phyloP scores from a whole-genome alignment of 2,329 filamentous ascomycete species.

The Gyromitra esculenta region DNA sequence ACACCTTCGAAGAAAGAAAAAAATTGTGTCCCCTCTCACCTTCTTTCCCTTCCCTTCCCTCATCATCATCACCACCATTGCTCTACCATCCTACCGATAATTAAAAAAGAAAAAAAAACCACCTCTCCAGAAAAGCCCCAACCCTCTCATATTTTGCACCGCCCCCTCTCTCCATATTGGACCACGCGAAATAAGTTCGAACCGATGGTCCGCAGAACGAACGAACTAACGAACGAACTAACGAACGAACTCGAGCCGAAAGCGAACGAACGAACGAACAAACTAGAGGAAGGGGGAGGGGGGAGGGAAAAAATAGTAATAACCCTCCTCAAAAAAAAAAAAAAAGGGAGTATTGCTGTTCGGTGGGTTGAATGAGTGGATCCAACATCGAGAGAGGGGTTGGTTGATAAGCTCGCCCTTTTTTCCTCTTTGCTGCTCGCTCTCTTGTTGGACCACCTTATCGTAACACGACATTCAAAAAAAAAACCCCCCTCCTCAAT shows the following conservation, averaged over 20 bases:
- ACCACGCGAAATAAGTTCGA: constrained; percentile 41
- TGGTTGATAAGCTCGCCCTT: constrained; percentile 40
- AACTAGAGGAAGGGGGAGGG: no score
- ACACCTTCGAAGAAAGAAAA: constrained; percentile 8
- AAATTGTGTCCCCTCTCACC: neutral
- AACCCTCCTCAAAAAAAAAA: neutral
- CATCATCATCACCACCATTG: neutral
- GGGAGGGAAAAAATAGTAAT: no score
- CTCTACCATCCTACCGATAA: neutral
- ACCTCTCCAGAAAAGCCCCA: constrained; percentile 1
- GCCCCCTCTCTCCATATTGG: constrained; percentile 42
- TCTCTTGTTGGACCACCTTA: constrained; percentile 42
- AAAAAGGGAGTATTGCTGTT: constrained; percentile 35
- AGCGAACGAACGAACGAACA: no score
- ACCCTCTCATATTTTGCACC: constrained; percentile 19
- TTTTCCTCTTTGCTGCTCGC: constrained; percentile 25
- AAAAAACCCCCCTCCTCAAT: no score
- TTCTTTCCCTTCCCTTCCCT: neutral
- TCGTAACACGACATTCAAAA: constrained; percentile 36
- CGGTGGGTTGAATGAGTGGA: constrained; percentile 26
- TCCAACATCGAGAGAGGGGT: constrained; percentile 29
- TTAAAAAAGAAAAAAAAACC: constrained; percentile 14
- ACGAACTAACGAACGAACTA: neutral
- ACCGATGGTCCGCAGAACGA: constrained; percentile 43
- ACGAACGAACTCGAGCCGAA: no score